Base-by-base conservation (phyloP, 371 early-diverging fungal species). In the Capniomyces stellatus region DNA sequence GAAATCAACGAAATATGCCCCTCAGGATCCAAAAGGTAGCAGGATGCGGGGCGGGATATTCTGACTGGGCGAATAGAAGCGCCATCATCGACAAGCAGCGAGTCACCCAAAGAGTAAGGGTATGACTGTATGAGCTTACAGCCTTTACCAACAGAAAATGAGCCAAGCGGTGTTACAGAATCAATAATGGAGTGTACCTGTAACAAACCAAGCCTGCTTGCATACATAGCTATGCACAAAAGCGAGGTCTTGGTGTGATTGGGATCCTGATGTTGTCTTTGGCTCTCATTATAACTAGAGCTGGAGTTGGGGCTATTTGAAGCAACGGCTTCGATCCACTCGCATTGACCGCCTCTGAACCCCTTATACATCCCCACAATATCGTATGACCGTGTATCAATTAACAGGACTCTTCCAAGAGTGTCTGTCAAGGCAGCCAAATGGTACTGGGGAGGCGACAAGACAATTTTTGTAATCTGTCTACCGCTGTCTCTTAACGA, bases 361-460 rank as follows among this genome's bases (percentile, higher is more conserved):
- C 70, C 70, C 54, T 70, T 70, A 40, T 59, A 61, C 71, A 70
- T 70, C 2, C 62, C 58, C 15, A 67, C 47, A 1, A 58, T 54
- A 24, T 69, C 61, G 53, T 69, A 56, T 39, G 29, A 51, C 41
- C 60, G 66, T 13, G 67, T 48, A 24, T 70, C 70, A 46, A 70
- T 47, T 4, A 70, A 3, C 51, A 58, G 24, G 18, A 70, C 56
- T 2, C 70, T 57, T 0, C 70, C 70, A 1, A 66, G 61, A 15
- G 64, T 57, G 46, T 70, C 70, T 1, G 69, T 54, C 44, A 71
- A 57, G n/a, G 70, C 71, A 0, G 70, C 70, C 42, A 70, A 28
- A 1, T 47, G 52, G 30, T 58, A 61, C 25, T 42, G 46, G 4
- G 55, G 60, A 1, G 66, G 66, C 1, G 64, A 58, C 46, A 60